Conservation (phyloP, 768 basidiomycete genomes). For the Russula vinacea region DNA sequence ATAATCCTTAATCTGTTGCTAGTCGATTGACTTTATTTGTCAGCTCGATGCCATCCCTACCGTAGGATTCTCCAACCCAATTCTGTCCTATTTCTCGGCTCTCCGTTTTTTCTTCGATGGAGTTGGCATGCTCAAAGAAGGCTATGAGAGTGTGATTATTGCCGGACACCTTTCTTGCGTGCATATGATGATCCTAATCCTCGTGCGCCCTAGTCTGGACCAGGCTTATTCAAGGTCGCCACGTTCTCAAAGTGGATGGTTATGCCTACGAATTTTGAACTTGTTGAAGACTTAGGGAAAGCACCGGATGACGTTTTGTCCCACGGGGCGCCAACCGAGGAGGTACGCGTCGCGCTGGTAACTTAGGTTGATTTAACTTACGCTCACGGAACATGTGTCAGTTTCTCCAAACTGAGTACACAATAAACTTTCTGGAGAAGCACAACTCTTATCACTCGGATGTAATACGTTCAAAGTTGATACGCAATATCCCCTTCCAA, state of each 20-base stretch:
- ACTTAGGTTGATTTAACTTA: neutral
- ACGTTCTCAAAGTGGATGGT: slow-evolving; percentile 47
- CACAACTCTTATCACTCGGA: slow-evolving; percentile 31
- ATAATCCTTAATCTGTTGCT: neutral
- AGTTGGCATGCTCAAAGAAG: slow-evolving; percentile 36
- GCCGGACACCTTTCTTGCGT: neutral
- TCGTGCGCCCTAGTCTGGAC: slow-evolving; percentile 24
- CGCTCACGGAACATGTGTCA: slow-evolving; percentile 19
- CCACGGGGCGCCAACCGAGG: slow-evolving; percentile 40
- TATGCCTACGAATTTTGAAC: slow-evolving; percentile 42
- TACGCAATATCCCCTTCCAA: slow-evolving; percentile 32
- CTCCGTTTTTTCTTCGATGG: slow-evolving; percentile 33
- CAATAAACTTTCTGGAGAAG: slow-evolving; percentile 34
- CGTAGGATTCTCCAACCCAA: slow-evolving; percentile 23
- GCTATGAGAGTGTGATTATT: slow-evolving; percentile 36
- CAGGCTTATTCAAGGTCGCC: slow-evolving; percentile 43
- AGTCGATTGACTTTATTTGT: neutral
- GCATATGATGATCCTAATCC: neutral
- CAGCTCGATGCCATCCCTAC: slow-evolving; percentile 25
- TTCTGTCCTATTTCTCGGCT: slow-evolving; percentile 28
- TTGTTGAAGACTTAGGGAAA: slow-evolving; percentile 51
- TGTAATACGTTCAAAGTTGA: slow-evolving; percentile 34
- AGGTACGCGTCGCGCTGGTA: slow-evolving; percentile 37
- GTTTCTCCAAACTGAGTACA: slow-evolving; percentile 40
- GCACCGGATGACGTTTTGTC: slow-evolving; percentile 48